Base-by-base conservation (phyloP, 2,329 filamentous ascomycete genomes). In the Coniosporium tulheliwenetii region DNA sequence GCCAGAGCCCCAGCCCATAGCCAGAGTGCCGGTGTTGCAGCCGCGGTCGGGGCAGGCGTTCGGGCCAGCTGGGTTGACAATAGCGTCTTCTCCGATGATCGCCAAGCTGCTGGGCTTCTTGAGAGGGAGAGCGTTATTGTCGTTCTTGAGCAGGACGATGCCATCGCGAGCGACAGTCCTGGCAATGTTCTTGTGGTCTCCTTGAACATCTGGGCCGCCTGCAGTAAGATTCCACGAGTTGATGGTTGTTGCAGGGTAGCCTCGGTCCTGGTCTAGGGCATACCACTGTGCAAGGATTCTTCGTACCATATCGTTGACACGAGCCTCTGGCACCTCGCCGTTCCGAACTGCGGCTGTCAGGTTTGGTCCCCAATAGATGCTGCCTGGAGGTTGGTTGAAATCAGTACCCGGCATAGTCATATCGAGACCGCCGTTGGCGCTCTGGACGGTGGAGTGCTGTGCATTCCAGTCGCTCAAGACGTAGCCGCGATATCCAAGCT, bases 121-220 rank as follows among this genome's bases (percentile, higher is more conserved):
- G 7, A 70, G 52, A 4, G 67, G 66, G 7, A 70, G 54, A 2
- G 54, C 54, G 5, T 56, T 51, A 10, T 50, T 44, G 2, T 48
- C 47, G 45, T 70, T 70, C 51, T 94, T 94, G 48, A 94, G 66
- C 9, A 94, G 67, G 7, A 94, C 83, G 2, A 78, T 83, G 10
- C 81, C 84, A 58, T 82, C 80, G 39, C 79, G 77, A 7, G 73
- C 85, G 41, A 84, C 71, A 48, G 84, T 72, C 32, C 86, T 79
- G 44, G 93, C 87, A 35, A 85, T 62, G 26, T 64, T 56, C 35
- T 67, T 77, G 55, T 94, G 86, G 43, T 87, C 69, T 33, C 61
- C 73, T 41, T 78, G 82, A 10, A 93, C 87, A 53, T 94, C 77
- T 26, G 5, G 36, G 5, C 37, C 37, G 30, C 26, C 29, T 8